Percentiles rank a stretch among this genome's conserved stretches.
Evolutionary conservation across 176 grass and related monocot species (phyloP).

Genomic region (Aegilops tauschii): DNA sequence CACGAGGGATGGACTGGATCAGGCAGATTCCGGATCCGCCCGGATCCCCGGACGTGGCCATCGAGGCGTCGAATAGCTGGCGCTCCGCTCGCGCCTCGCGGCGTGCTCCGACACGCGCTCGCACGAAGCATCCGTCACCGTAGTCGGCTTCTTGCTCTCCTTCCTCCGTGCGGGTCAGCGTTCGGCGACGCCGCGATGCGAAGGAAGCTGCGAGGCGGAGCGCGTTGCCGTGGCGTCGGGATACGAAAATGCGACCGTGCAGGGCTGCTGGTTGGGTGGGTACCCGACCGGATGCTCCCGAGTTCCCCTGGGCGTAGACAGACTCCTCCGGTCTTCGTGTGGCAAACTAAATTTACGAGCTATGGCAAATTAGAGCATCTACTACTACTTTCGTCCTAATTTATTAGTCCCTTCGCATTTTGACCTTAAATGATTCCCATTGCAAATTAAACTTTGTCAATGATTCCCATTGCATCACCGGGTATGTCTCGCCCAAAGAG

Average conservation of each 20-base stretch:
- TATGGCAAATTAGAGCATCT: too few relatives aligned
- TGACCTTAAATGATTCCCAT: too few relatives aligned
- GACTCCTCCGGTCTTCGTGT: background rate
- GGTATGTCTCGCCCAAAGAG: too few relatives aligned
- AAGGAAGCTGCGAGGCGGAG: slow-evolving; percentile 10
- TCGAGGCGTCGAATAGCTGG: background rate
- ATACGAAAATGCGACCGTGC: background rate
- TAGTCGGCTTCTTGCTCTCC: background rate
- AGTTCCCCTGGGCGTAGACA: background rate
- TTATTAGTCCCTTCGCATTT: too few relatives aligned
- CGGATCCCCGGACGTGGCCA: slow-evolving; percentile 26
- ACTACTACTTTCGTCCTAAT: too few relatives aligned
- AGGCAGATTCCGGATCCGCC: background rate
- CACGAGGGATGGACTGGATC: background rate
- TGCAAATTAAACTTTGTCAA: too few relatives aligned
- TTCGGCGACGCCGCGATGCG: too few relatives aligned
- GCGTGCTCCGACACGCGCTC: background rate
- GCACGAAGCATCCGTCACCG: background rate
- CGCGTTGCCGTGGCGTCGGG: background rate
- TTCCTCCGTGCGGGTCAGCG: background rate
- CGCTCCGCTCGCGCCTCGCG: background rate
- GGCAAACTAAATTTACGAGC: too few relatives aligned
- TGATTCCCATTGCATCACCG: too few relatives aligned
- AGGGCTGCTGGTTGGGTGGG: slow-evolving; percentile 6
- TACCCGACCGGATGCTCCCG: slow-evolving; percentile 25